Conservation (phyloP, 345 rosid genomes). For the Combretum micranthum region DNA sequence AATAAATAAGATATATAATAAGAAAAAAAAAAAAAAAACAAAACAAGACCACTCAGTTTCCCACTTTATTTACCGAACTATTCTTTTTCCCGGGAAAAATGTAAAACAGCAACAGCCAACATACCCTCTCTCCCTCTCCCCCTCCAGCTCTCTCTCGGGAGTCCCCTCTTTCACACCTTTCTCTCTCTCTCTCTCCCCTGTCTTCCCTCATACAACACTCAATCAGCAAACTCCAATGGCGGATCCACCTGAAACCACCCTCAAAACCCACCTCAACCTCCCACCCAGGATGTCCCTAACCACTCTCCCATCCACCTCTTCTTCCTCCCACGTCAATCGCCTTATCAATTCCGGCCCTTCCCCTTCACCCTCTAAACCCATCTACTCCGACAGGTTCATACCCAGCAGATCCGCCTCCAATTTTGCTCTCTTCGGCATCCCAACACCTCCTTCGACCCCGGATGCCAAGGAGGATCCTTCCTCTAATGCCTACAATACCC, state of each 20-base stretch:
- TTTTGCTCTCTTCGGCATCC: slow-evolving; percentile 70
- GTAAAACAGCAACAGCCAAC: background rate
- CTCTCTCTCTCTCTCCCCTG: background rate
- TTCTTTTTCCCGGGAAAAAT: slow-evolving; percentile 4
- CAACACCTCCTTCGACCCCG: slow-evolving; percentile 28
- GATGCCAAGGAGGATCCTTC: slow-evolving; percentile 66
- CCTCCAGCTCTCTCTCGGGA: slow-evolving; percentile 1
- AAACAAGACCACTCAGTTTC: background rate
- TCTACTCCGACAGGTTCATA: slow-evolving; percentile 89
- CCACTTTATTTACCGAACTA: background rate
- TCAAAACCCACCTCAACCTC: slow-evolving; percentile 34
- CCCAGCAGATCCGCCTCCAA: slow-evolving; percentile 95
- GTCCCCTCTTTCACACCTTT: background rate
- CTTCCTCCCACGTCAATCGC: slow-evolving; percentile 52
- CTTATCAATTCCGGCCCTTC: slow-evolving; percentile 61
- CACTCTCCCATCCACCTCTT: slow-evolving; percentile 22
- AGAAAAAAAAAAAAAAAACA: no score
- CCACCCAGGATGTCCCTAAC: slow-evolving; percentile 49
- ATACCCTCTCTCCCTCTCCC: background rate
- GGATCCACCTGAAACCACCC: no score
- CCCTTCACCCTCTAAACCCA: slow-evolving; percentile 67
- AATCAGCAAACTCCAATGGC: no score
- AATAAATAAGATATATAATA: no score
- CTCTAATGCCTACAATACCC: slow-evolving; percentile 56
- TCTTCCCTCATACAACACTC: background rate